Conservation (phyloP, 257 asterid species). For the Rhazya stricta region DNA sequence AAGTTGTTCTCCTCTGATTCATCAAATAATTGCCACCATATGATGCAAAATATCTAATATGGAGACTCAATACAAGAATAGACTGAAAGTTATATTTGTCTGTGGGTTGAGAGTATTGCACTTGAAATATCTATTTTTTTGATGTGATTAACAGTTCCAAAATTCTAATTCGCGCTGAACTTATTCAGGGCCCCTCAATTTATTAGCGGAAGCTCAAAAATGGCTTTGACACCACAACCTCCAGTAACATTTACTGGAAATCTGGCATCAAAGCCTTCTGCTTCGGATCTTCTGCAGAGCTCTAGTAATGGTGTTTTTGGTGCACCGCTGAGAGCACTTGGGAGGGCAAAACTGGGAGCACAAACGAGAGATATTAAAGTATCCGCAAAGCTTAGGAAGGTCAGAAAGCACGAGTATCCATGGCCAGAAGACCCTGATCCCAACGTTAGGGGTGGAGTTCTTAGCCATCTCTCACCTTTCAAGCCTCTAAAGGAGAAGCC, state of each 20-base stretch:
- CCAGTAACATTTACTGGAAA: constrained; percentile 48
- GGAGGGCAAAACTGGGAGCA: constrained; percentile 54
- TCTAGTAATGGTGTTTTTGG: constrained; percentile 57
- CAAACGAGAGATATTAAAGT: constrained; percentile 47
- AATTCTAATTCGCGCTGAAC: not conserved
- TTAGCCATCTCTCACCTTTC: constrained; percentile 77
- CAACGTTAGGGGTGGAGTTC: constrained; percentile 87
- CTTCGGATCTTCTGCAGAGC: constrained; percentile 75
- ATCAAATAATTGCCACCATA: not conserved
- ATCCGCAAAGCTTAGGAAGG: constrained; percentile 62
- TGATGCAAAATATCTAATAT: not conserved
- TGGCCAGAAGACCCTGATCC: constrained; percentile 83
- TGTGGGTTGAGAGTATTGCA: not conserved
- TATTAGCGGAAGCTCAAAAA: constrained; percentile 27
- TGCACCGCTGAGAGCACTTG: constrained; percentile 61
- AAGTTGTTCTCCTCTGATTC: not conserved
- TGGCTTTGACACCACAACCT: constrained; percentile 63
- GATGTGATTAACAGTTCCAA: not conserved
- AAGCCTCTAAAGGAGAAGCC: constrained; percentile 92
- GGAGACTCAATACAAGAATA: not conserved
- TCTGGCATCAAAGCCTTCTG: constrained; percentile 51
- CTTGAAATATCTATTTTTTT: not conserved
- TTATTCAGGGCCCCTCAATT: constrained; percentile 14
- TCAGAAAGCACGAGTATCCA: constrained; percentile 71
- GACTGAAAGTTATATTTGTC: no score